A percentile compares a stretch with the other conserved stretches of the same genome.
These are phyloP conservation scores for Hansenula sp. DNA, from an alignment of 1,139 yeast genomes.

Conservation along the genomic window DNA sequence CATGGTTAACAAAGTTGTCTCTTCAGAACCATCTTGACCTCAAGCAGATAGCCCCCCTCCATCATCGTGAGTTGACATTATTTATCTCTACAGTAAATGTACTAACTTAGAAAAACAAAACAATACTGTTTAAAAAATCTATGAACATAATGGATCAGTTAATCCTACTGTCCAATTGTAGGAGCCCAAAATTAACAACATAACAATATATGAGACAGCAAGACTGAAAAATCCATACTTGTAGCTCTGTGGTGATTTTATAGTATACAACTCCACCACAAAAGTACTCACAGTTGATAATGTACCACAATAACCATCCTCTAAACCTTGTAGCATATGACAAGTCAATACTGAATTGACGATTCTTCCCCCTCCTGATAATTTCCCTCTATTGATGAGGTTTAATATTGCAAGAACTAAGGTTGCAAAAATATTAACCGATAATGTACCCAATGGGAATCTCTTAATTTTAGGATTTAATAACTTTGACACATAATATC, in stretches of 20 bases:
- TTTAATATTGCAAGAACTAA: slow-evolving; percentile 50
- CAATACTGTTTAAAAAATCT: background rate
- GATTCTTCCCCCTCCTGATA: slow-evolving; percentile 21
- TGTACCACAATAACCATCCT: slow-evolving; percentile 73
- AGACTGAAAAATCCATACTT: slow-evolving; percentile 38
- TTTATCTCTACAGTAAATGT: background rate
- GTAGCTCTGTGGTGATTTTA: slow-evolving; percentile 29
- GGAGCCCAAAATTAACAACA: slow-evolving; percentile 48
- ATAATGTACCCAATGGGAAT: slow-evolving; percentile 74
- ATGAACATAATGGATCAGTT: slow-evolving; percentile 19
- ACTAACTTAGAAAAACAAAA: background rate
- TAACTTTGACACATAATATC: slow-evolving; percentile 51
- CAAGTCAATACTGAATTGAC: slow-evolving; percentile 36
- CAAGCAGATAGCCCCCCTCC: slow-evolving; percentile 4
- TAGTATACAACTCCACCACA: slow-evolving; percentile 54
- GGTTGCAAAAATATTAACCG: slow-evolving; percentile 61
- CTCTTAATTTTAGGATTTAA: slow-evolving; percentile 36
- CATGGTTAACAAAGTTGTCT: background rate
- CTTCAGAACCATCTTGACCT: slow-evolving; percentile 6
- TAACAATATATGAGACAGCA: slow-evolving; percentile 32
- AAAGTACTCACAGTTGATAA: slow-evolving; percentile 78
- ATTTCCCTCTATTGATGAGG: slow-evolving; percentile 46
- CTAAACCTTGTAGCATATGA: slow-evolving; percentile 52
- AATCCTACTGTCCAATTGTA: slow-evolving; percentile 47
- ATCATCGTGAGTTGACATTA: background rate